Conservation (phyloP, 805 yeast genomes). For the Wickerhamomyces sydowiorum region DNA sequence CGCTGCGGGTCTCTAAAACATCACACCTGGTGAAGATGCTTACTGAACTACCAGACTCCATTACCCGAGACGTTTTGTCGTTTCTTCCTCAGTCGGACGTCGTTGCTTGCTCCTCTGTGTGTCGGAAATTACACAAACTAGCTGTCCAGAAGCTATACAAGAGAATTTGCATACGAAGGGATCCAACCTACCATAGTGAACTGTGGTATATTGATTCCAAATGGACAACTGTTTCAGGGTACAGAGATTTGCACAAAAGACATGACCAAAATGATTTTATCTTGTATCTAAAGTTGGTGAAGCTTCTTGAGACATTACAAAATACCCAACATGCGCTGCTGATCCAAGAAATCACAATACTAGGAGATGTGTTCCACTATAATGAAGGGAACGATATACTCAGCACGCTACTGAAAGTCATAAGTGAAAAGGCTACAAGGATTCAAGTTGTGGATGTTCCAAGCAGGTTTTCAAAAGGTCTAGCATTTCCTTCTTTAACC, state of each 20-base stretch:
- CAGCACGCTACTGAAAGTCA: slow-evolving; percentile 16
- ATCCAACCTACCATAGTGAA: slow-evolving; percentile 25
- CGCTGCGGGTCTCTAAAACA: too few species aligned
- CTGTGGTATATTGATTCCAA: slow-evolving; percentile 28
- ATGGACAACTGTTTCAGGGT: slow-evolving; percentile 34
- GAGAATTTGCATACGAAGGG: slow-evolving; percentile 29
- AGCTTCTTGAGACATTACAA: slow-evolving; percentile 31
- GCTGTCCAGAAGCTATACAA: slow-evolving; percentile 31
- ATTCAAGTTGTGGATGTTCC: slow-evolving; percentile 7
- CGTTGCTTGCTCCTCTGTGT: background rate
- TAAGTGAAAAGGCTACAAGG: slow-evolving; percentile 18
- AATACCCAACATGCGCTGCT: slow-evolving; percentile 26
- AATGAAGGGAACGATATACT: slow-evolving; percentile 15
- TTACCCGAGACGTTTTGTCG: background rate
- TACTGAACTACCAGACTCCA: background rate
- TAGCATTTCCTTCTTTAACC: background rate
- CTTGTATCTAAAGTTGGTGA: slow-evolving; percentile 32
- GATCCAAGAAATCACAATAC: slow-evolving; percentile 31
- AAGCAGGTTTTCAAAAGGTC: slow-evolving; percentile 1
- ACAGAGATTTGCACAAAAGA: slow-evolving; percentile 27
- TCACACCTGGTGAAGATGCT: background rate
- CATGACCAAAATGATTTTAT: slow-evolving; percentile 31
- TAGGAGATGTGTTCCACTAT: slow-evolving; percentile 25
- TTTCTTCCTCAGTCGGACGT: background rate
- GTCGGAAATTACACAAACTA: slow-evolving; percentile 19